A percentile compares a stretch with the other conserved stretches of the same genome.
Evolutionary conservation across 2,329 filamentous ascomycete genomes (phyloP).

Genomic region (Colletotrichum shisoi): DNA sequence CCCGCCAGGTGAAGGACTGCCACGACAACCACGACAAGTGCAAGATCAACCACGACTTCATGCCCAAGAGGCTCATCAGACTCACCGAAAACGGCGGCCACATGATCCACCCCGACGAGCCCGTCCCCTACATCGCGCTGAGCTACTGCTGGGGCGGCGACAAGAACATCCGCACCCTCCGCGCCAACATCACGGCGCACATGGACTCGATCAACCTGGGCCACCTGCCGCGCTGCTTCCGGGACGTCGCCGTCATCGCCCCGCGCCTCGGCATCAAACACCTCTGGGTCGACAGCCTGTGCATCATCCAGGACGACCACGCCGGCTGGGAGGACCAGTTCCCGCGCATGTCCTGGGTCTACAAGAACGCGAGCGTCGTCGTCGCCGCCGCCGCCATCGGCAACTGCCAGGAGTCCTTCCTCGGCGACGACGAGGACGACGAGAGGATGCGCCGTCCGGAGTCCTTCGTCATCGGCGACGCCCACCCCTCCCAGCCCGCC

Average conservation of each 20-base stretch:
- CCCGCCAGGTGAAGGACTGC: slow-evolving; percentile 2
- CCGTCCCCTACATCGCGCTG: background rate
- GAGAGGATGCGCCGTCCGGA: background rate
- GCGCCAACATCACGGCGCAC: background rate
- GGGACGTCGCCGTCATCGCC: slow-evolving; percentile 4
- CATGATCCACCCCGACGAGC: slow-evolving; percentile 6
- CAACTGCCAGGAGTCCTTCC: background rate
- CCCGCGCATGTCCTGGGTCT: slow-evolving; percentile 45
- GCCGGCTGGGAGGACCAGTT: slow-evolving; percentile 44
- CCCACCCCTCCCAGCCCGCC: background rate
- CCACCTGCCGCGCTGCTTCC: background rate
- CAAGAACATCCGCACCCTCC: slow-evolving; percentile 3
- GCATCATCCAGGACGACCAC: slow-evolving; percentile 44
- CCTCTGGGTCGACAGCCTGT: slow-evolving; percentile 37
- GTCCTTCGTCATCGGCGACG: too few species aligned
- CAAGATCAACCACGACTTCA: background rate
- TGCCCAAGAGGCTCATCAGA: background rate
- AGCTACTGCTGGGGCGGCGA: slow-evolving; percentile 3
- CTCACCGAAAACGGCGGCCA: background rate
- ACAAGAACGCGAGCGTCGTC: slow-evolving; percentile 41
- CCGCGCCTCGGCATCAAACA: slow-evolving; percentile 1
- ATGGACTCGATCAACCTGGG: slow-evolving; percentile 3
- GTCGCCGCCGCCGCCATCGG: slow-evolving; percentile 36
- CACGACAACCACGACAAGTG: background rate
- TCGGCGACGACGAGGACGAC: background rate